These are phyloP conservation scores for Solanum hybrid DNA, from an alignment of 305 asterid species.

Conservation along the genomic window DNA sequence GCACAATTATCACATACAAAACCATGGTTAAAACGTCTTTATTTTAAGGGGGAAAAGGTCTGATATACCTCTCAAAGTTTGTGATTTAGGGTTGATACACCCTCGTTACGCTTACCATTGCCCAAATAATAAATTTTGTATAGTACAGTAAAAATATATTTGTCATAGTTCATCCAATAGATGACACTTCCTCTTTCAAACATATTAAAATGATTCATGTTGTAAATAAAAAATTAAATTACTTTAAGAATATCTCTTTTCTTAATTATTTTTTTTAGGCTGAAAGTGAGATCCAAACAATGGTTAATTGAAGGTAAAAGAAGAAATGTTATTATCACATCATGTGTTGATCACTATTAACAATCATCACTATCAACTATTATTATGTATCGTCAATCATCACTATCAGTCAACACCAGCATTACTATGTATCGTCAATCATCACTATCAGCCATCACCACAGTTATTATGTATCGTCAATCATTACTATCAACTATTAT, in stretches of 20 bases:
- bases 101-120: not conserved
- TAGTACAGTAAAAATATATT: not conserved
- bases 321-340: not conserved
- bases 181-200: not conserved
- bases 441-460: not conserved
- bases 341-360: not conserved
- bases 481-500: not conserved
- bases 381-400: not conserved
- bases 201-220: not conserved
- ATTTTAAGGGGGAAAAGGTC: rapidly evolving
- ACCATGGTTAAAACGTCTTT: not conserved
- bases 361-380: not conserved
- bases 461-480: not conserved
- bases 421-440: not conserved
- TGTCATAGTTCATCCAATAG: not conserved
- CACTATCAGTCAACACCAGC: no score
- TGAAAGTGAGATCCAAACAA: not conserved
- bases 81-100: not conserved
- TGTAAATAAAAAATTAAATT: not conserved
- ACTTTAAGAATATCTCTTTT: not conserved
- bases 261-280: not conserved
- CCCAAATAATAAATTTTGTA: not conserved
- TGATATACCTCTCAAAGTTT: not conserved
- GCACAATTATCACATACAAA: not conserved
- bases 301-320: not conserved